phyloP scores from a whole-genome alignment of 805 yeast species.

The Candida quercuum region DNA sequence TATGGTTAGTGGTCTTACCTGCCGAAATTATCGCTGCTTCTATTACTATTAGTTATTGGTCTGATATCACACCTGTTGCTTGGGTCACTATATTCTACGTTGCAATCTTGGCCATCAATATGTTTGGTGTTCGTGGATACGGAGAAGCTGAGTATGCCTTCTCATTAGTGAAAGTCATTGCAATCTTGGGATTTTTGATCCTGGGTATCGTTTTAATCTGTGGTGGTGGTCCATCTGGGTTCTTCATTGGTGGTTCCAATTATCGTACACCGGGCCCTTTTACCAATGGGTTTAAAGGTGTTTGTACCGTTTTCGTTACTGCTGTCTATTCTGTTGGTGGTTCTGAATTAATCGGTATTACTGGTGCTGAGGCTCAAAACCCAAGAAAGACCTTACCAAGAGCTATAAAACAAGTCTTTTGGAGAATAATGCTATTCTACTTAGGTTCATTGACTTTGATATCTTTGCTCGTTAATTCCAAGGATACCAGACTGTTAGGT shows the following conservation, averaged over 20 bases:
- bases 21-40: constrained; percentile 50
- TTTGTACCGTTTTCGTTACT: constrained; percentile 48
- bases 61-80: constrained; percentile 39
- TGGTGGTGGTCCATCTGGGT: constrained; percentile 43
- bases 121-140: constrained; percentile 50
- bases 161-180: constrained; percentile 42
- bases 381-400: constrained; percentile 44
- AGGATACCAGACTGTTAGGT: constrained; percentile 29
- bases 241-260: constrained; percentile 38
- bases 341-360: constrained; percentile 46
- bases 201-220: constrained; percentile 43
- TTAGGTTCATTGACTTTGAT: constrained; percentile 38
- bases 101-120: constrained; percentile 40
- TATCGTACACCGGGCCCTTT: constrained; percentile 61
- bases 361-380: constrained; percentile 43
- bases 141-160: constrained; percentile 51
- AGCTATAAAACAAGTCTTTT: constrained; percentile 51
- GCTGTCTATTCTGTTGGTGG: constrained; percentile 54
- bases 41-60: constrained; percentile 49
- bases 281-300: constrained; percentile 49
- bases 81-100: constrained; percentile 47
- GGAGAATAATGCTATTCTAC: constrained; percentile 48
- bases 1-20: constrained; percentile 48
- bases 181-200: constrained; percentile 49
- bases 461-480: constrained; percentile 43